These are phyloP conservation scores for Kregervanrija delftensis DNA, from an alignment of 805 yeast genomes.

Conservation along the genomic window DNA sequence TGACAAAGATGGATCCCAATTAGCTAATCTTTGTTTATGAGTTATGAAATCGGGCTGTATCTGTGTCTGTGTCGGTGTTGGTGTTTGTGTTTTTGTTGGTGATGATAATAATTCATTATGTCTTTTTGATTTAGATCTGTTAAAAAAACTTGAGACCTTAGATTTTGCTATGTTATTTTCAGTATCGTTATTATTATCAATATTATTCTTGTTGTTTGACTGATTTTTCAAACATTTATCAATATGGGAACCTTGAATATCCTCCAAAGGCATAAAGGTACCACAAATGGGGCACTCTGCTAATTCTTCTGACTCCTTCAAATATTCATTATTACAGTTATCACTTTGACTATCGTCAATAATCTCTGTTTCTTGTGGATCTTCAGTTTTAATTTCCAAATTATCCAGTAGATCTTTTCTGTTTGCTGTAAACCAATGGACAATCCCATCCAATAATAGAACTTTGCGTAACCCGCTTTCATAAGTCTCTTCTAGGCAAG, in stretches of 20 bases:
- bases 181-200: background rate
- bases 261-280: slow-evolving; percentile 44
- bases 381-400: slow-evolving; percentile 16
- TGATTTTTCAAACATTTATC: slow-evolving; percentile 44
- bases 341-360: slow-evolving; percentile 16
- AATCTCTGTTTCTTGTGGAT: slow-evolving; percentile 20
- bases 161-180: background rate
- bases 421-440: slow-evolving; percentile 40
- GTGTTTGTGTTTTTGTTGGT: background rate
- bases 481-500: slow-evolving; percentile 64
- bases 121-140: background rate
- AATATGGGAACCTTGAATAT: slow-evolving; percentile 53
- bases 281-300: slow-evolving; percentile 68
- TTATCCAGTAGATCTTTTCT: slow-evolving; percentile 33
- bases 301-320: slow-evolving; percentile 14
- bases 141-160: background rate
- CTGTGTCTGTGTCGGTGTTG: slow-evolving; percentile 14
- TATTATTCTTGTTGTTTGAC: slow-evolving; percentile 11
- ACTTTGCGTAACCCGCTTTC: slow-evolving; percentile 67
- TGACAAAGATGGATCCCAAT: slow-evolving; percentile 55
- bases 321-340: slow-evolving; percentile 17
- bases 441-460: slow-evolving; percentile 64
- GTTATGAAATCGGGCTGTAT: slow-evolving; percentile 16
- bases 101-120: slow-evolving; percentile 5
- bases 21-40: slow-evolving; percentile 39